Percentiles rank a stretch among this genome's conserved stretches.
phyloP scores from a whole-genome alignment of 2,329 filamentous ascomycete genomes.

The Clathrospora elynae region DNA sequence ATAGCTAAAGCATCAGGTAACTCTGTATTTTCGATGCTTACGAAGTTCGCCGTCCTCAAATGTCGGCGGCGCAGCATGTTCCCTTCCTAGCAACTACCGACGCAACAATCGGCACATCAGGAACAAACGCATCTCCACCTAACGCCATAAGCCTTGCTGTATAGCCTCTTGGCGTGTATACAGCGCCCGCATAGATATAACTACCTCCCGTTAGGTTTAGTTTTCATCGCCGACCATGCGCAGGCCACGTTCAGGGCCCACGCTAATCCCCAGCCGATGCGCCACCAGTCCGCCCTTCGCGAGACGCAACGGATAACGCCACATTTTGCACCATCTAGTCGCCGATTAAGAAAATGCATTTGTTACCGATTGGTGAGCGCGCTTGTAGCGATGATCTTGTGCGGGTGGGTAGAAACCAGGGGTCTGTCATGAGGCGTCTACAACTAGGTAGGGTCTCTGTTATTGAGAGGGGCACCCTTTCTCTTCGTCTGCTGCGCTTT shows the following conservation, averaged over 20 bases:
- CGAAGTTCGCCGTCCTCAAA: conserved; percentile 1
- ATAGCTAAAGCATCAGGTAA: neutral
- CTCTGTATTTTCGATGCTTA: neutral
- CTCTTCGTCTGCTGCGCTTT: neutral
- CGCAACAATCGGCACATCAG: conserved; percentile 6
- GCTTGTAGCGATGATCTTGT: conserved; percentile 13
- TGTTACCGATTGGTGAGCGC: conserved; percentile 18
- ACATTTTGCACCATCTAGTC: conserved; percentile 19
- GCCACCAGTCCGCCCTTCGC: conserved; percentile 16
- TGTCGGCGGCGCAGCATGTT: conserved; percentile 7
- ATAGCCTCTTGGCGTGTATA: neutral
- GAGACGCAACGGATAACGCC: conserved; percentile 16
- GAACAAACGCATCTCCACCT: neutral
- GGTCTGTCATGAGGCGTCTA: conserved; percentile 5
- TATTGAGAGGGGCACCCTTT: neutral
- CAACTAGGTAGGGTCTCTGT: conserved; percentile 1
- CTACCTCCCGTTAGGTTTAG: neutral
- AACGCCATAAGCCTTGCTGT: conserved; percentile 7
- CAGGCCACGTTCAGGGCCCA: conserved; percentile 18
- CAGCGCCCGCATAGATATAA: conserved; percentile 7
- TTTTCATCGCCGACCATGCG: conserved; percentile 20
- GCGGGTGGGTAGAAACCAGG: conserved; percentile 1
- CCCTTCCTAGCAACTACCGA: neutral
- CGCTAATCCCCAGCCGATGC: conserved; percentile 21
- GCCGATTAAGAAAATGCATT: conserved; percentile 21